phyloP scores from a whole-genome alignment of 2,329 filamentous ascomycete genomes.

The Aureobasidium pullulans region DNA sequence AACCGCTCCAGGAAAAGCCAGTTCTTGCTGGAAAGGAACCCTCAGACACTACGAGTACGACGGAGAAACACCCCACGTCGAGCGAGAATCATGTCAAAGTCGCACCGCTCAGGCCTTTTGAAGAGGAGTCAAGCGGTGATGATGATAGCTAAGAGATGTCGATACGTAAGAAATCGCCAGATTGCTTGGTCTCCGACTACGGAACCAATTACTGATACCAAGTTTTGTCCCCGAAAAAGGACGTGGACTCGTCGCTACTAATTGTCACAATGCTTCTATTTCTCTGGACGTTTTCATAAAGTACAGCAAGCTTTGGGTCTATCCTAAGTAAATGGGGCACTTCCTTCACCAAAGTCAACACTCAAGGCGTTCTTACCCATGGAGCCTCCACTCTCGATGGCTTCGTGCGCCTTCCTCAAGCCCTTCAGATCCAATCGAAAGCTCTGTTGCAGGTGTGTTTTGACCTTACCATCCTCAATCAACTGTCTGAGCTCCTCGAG shows the following conservation, averaged over 20 bases:
- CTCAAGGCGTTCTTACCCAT: constrained; percentile 33
- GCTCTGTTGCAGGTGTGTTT: constrained; percentile 33
- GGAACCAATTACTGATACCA: too few relatives aligned
- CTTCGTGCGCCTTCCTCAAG: constrained; percentile 33
- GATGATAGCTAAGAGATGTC: neutral
- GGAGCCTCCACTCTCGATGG: constrained; percentile 31
- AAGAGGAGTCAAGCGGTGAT: constrained; percentile 6
- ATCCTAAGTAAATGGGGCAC: constrained; percentile 7
- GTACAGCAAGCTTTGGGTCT: too few relatives aligned
- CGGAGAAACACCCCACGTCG: neutral
- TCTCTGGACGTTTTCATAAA: too few relatives aligned
- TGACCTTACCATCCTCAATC: constrained; percentile 31
- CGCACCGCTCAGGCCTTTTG: neutral
- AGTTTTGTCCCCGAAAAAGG: too few relatives aligned
- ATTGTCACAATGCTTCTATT: too few relatives aligned
- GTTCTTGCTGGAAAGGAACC: neutral
- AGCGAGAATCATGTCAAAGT: neutral
- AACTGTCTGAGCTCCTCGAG: constrained; percentile 29
- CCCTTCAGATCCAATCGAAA: constrained; percentile 31
- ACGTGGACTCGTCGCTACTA: too few relatives aligned
- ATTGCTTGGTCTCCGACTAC: too few relatives aligned
- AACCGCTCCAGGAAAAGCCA: neutral
- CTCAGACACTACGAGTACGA: neutral
- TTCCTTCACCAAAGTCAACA: constrained; percentile 20
- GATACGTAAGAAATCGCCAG: too few relatives aligned